Base-by-base conservation (phyloP, 768 basidiomycete species). In the Trametes elegans region DNA sequence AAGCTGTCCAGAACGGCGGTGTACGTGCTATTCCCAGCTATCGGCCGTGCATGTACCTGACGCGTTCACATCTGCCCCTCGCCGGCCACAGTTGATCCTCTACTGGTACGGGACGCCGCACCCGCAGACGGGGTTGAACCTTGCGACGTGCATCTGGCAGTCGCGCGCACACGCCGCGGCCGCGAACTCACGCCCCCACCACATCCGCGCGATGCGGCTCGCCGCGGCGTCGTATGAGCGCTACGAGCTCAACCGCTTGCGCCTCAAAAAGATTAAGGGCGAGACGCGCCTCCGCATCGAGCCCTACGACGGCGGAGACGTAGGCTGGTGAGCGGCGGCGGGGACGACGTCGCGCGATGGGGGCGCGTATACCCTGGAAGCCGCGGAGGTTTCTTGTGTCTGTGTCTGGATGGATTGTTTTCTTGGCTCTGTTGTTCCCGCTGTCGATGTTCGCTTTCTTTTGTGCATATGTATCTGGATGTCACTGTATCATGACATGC, bases 71-170 rank as follows among this genome's bases (percentile, higher is more conserved):
- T 36, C 61, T 46, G 66, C 36, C 27, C 18, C 56, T 35, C 36
- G 29, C 39, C n/a, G n/a, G n/a, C n/a, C 19, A 43, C 54, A 91
- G 82, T 75, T 98, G 28, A 80, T 97, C 47, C 76, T 95, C 67
- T 98, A 98, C 69, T 98, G 96, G 95, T 95, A 93, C 62, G 94
- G 94, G 9, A 78, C 87, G 27, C 94, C 94, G 1, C 74, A 90
- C 61, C 78, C 79, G 44, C 68, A 76, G 32, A 88, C 89, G 0
- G 85, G 93, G 1, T 76, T 89, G 71, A 98, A 98, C 69, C 82
- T 97, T 49, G 93, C 95, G 7, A 97, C 94, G 16, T 98, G 95
- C 73, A 87, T 98, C 36, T 98, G 96, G 95, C 86, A 89, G 71
- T 91, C 88, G 36, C 84, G 94, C 6, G 79, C 80, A 61, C 88